Base-by-base conservation (phyloP, 129 eudicot species). In the Cynara cardunculus region DNA sequence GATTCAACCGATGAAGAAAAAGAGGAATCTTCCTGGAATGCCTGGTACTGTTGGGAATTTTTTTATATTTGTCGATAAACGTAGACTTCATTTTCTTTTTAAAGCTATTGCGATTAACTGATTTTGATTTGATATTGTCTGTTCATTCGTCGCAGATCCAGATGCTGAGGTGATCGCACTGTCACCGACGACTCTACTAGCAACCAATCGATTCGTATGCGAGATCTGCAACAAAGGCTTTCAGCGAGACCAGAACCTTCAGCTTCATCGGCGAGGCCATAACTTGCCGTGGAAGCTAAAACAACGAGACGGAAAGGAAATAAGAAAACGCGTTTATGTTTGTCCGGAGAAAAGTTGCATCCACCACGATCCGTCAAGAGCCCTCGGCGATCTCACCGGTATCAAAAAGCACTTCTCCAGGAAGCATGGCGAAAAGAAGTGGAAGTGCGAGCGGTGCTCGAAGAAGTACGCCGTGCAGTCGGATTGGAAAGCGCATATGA, bases 401-500 rank as follows among this genome's bases (percentile, higher is more conserved):
- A 93, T 93, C 14, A 93, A 93, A 81, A 93, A 93, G 34, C 98
- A 93, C 82, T 93, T 93, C 69, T 91, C 96, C 46, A 75, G 98
- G 19, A 93, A 93, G 66, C 98, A 93, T 82, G 98, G 98, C 14
- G 98, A 93, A 81, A 93, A 93, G 82, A 93, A 91, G 82, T 91
- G 84, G 88, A 87, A 91, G 87, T 93, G 98, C 56, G 97, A 91
- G 18, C 77, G 94, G 41, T 93, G 98, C 79, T 70, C 92, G 14
- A 93, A 93, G 80, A 93, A 86, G 30, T 93, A 93, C 61, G 98
- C 97, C 7, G 98, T 93, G 0, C 91, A 85, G 61, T 93, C 98
- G 21, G 98, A 93, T 73, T 93, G 97, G 94, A 93, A 93, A 76
- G 98, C 98, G 16, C 98, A 93, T 74, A 87, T 89, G 91, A 93